Evolutionary conservation across 139 green algal species (phyloP).

Genomic region (Desmodesmus armatus): DNA sequence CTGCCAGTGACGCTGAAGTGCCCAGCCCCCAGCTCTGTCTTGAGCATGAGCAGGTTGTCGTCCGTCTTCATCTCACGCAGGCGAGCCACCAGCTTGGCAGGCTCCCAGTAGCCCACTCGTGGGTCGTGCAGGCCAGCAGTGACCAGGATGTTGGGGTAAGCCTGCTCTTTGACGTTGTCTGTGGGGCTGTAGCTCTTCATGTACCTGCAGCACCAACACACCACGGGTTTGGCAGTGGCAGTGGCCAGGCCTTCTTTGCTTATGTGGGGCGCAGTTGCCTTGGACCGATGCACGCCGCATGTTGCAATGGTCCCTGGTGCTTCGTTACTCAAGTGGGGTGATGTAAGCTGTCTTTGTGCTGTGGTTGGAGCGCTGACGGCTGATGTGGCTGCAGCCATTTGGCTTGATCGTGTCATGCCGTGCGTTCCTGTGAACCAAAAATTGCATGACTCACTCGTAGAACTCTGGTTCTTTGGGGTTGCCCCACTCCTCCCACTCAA

Average conservation of each 20-base stretch:
- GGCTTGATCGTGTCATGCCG: no score
- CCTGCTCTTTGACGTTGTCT: constrained; percentile 91
- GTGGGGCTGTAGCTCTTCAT: constrained; percentile 90
- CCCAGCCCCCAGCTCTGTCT: constrained; percentile 71
- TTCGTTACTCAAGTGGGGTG: no score
- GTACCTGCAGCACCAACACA: not conserved
- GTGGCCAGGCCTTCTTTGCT: no score
- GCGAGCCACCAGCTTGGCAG: constrained; percentile 89
- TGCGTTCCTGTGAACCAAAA: no score
- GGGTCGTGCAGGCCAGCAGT: constrained; percentile 89
- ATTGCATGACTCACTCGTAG: no score
- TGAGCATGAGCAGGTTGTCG: constrained; percentile 77
- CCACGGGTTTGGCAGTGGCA: no score
- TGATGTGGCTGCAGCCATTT: no score
- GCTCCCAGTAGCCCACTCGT: constrained; percentile 80
- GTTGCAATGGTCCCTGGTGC: no score
- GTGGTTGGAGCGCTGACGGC: no score
- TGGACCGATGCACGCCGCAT: no score
- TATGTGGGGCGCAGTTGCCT: no score
- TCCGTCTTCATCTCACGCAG: constrained; percentile 70
- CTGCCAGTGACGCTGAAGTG: constrained; percentile 85
- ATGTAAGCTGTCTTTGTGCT: no score
- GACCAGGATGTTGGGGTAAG: constrained; percentile 92
- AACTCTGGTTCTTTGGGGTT: constrained; percentile 65
- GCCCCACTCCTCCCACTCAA: constrained; percentile 60